Base-by-base conservation (phyloP, 1,284 basidiomycete species). In the Amylostereum areolatum region DNA sequence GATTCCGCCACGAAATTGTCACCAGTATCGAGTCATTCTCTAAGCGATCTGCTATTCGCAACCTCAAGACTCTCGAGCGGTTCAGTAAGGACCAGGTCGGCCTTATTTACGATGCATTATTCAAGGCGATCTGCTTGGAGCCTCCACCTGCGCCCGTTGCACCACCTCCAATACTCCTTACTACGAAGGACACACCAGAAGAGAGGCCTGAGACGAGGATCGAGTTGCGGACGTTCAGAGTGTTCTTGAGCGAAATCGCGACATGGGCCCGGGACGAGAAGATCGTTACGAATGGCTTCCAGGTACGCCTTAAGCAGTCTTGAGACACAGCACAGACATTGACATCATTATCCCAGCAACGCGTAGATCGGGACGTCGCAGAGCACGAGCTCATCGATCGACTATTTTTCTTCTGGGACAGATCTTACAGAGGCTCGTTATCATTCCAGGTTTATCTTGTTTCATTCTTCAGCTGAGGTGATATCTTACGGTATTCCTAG, bases 211-310 rank as follows among this genome's bases (percentile, higher is more conserved):
- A 97, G 68, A 95, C 92, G 10, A 74, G 93, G 58, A 90, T 99
- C 50, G 92, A 85, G 52, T 66, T 95, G 44, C 75, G 74, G 56
- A 97, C 95, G 1, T 99, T 99, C 74, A 82, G 80, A 55, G 75
- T 88, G 34, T 97, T 98, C 69, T 67, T 99, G 57, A 90, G 90
- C 56, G 94, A 97, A 65, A 80, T 99, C 43, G 90, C 87, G 18
- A 96, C 92, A 0, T 99, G 97, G 97, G 96, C 95, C 2, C 73
- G 97, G 56, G 89, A 97, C 62, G 97, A 99, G 68, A 92, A 86
- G 66, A 80, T 98, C 43, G 92, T 97, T 12, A 81, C 80, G 54
- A 97, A 96, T 66, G 92, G 89, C 1, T 93, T 97, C 64, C 86
- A 92, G 70, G 89, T 92, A 59, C 51, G 78, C 27, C 12, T 4